A percentile compares a stretch with the other conserved stretches of the same genome.
These are phyloP conservation scores for Hymenoscyphus scutula DNA, from an alignment of 2,329 filamentous ascomycete genomes.

Conservation along the genomic window DNA sequence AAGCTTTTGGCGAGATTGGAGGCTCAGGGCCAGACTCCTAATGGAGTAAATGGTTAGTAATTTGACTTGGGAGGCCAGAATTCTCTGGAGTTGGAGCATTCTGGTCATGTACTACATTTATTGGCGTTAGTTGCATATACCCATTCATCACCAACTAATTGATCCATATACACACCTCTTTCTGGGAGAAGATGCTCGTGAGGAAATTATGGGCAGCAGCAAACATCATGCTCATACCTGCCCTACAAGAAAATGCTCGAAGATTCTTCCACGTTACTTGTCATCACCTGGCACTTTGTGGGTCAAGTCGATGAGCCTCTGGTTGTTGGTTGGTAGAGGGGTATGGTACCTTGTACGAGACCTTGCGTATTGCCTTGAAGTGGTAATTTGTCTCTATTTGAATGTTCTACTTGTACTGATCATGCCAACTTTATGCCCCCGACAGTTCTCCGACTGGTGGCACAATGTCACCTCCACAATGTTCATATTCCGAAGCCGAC, in stretches of 20 bases:
- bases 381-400: background rate
- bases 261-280: too few species aligned
- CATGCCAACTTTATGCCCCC: background rate
- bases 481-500: background rate
- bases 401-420: background rate
- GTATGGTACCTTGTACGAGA: background rate
- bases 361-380: background rate
- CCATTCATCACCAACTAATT: conserved; percentile 15
- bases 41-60: conserved; percentile 28
- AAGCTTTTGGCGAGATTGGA: conserved; percentile 79
- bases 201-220: background rate
- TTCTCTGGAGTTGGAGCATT: conserved; percentile 6
- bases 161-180: conserved; percentile 7
- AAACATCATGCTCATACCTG: too few species aligned
- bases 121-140: conserved; percentile 23
- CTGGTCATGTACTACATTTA: conserved; percentile 12
- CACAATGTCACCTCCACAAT: too few species aligned
- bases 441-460: background rate
- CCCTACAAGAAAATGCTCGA: too few species aligned
- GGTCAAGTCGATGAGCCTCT: background rate
- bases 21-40: conserved; percentile 33
- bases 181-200: background rate
- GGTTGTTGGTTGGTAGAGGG: background rate
- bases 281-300: too few species aligned
- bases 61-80: conserved; percentile 5